phyloP scores from a whole-genome alignment of 2,329 filamentous ascomycete genomes.

The Leptodontidium sp. region DNA sequence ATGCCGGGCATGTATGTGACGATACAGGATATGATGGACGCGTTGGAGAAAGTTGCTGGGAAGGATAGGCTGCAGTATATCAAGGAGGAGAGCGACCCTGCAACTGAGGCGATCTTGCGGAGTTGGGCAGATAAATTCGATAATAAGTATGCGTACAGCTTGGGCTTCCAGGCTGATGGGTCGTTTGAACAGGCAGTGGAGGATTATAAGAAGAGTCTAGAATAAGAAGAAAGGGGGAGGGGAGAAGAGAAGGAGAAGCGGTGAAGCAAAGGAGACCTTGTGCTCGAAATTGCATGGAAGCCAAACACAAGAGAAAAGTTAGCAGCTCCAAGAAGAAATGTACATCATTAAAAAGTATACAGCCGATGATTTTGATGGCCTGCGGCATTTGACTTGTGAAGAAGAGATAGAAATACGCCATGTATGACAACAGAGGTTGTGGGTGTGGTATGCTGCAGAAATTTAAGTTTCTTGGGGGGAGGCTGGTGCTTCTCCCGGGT shows the following conservation, averaged over 20 bases:
- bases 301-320: too few relatives aligned
- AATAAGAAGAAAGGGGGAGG: conserved; percentile 22
- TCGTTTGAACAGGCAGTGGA: conserved; percentile 62
- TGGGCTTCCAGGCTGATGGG: conserved; percentile 61
- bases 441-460: too few relatives aligned
- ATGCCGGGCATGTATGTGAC: conserved; percentile 65
- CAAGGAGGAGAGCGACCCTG: conserved; percentile 61
- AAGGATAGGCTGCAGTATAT: conserved; percentile 61
- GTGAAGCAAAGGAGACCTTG: too few relatives aligned
- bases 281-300: too few relatives aligned
- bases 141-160: conserved; percentile 55
- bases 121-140: conserved; percentile 68
- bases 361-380: too few relatives aligned
- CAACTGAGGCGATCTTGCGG: conserved; percentile 63
- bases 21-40: conserved; percentile 68
- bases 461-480: too few relatives aligned
- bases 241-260: too few relatives aligned
- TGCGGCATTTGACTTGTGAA: too few relatives aligned
- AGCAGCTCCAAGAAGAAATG: too few relatives aligned
- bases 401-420: too few relatives aligned
- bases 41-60: conserved; percentile 62
- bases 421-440: too few relatives aligned
- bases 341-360: too few relatives aligned
- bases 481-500: not conserved
- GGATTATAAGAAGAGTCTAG: conserved; percentile 54